A percentile compares a stretch with the other conserved stretches of the same genome.
These are phyloP conservation scores for Halenospora varia DNA, from an alignment of 495 filamentous ascomycete genomes.

Conservation along the genomic window DNA sequence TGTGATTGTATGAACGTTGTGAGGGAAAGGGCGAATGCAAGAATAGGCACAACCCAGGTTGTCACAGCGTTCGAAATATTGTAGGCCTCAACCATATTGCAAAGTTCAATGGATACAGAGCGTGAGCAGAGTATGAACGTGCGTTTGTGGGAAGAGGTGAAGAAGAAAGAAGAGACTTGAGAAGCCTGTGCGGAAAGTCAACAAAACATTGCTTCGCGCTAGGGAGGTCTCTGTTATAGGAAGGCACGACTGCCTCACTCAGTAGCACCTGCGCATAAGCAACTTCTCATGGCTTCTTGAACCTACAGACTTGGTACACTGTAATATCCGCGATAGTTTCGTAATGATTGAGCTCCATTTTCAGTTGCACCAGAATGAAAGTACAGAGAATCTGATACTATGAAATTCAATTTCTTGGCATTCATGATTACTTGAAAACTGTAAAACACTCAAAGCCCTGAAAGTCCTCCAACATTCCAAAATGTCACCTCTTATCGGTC, in stretches of 20 bases:
- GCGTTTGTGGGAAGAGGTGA: slow-evolving; percentile 5
- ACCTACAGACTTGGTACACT: slow-evolving; percentile 1
- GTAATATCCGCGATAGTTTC: background rate
- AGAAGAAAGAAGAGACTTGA: slow-evolving; percentile 9
- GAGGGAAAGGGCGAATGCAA: slow-evolving; percentile 9
- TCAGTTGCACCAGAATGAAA: slow-evolving; percentile 5
- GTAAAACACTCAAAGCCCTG: slow-evolving; percentile 5
- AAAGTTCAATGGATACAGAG: slow-evolving; percentile 14
- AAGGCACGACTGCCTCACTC: slow-evolving; percentile 9
- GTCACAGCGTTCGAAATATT: slow-evolving; percentile 6
- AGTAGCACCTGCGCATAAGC: background rate
- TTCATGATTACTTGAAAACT: slow-evolving; percentile 7
- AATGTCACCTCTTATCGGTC: slow-evolving; percentile 5
- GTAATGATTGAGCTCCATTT: slow-evolving; percentile 3
- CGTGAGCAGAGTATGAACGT: slow-evolving; percentile 10
- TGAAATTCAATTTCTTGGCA: slow-evolving; percentile 4
- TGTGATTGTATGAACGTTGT: slow-evolving; percentile 10
- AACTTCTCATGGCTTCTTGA: slow-evolving; percentile 7
- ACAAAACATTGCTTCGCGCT: slow-evolving; percentile 8
- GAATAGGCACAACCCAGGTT: slow-evolving; percentile 10
- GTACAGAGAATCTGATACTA: slow-evolving; percentile 7
- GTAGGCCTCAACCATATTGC: slow-evolving; percentile 9
- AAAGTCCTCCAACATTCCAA: slow-evolving; percentile 8
- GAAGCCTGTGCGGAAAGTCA: slow-evolving; percentile 8
- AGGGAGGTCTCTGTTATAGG: slow-evolving; percentile 4